Conservation (phyloP, 2,329 filamentous ascomycete genomes). For the Sporothrix euskadiensis region DNA sequence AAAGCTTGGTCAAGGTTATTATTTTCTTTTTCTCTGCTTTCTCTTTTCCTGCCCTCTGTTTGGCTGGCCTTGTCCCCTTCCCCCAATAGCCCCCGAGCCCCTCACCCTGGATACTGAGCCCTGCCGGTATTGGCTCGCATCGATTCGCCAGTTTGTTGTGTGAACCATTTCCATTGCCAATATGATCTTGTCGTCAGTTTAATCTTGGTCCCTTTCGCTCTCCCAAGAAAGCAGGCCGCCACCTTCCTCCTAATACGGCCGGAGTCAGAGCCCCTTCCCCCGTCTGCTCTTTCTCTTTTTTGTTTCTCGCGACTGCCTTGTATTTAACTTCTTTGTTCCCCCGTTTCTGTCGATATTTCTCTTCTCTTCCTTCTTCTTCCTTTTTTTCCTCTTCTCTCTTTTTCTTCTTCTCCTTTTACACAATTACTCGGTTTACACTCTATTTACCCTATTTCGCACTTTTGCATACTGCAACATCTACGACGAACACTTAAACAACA, state of each 20-base stretch:
- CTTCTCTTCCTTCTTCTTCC: neutral
- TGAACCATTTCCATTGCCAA: constrained; percentile 18
- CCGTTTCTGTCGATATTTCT: neutral
- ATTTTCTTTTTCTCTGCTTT: neutral
- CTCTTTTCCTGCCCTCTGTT: neutral
- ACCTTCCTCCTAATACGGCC: neutral
- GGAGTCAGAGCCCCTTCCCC: neutral
- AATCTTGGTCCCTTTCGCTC: neutral
- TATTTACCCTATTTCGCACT: neutral
- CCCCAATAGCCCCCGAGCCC: neutral
- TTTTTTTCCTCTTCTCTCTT: neutral
- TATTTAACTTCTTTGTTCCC: constrained; percentile 17
- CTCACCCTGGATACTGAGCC: neutral
- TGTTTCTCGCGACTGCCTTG: constrained; percentile 4
- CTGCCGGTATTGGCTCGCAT: constrained; percentile 11
- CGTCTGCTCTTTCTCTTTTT: constrained; percentile 10
- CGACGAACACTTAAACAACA: neutral
- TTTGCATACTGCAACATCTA: neutral
- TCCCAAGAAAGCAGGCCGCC: neutral
- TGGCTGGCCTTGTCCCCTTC: neutral
- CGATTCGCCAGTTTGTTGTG: neutral
- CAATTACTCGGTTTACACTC: neutral
- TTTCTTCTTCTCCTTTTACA: neutral
- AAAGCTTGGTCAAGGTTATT: constrained; percentile 15
- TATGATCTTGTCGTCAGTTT: constrained; percentile 19